These are phyloP conservation scores for Helicocarpus griseus DNA, from an alignment of 2,329 filamentous ascomycete species.

Conservation along the genomic window DNA sequence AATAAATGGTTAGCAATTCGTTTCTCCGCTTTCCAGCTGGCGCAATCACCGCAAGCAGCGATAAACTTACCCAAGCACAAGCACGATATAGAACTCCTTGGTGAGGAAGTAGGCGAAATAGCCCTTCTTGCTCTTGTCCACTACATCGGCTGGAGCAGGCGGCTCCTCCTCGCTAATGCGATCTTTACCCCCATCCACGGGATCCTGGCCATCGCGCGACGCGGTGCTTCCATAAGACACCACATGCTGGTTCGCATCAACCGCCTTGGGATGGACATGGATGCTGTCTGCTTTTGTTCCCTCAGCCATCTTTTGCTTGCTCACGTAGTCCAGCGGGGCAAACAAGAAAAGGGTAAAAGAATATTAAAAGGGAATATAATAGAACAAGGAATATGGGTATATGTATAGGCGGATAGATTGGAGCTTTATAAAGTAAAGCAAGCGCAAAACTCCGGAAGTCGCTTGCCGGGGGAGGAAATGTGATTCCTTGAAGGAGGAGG, in stretches of 20 bases:
- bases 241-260: conserved; percentile 4
- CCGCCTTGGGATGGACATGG: conserved; percentile 16
- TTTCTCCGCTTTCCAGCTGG: no score
- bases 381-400: conserved; percentile 5
- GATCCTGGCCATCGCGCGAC: background rate
- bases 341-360: background rate
- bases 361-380: background rate
- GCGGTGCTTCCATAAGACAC: background rate
- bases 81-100: conserved; percentile 76
- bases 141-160: conserved; percentile 26
- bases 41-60: no score
- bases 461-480: conserved; percentile 24
- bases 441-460: conserved; percentile 52
- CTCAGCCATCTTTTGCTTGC: conserved; percentile 19
- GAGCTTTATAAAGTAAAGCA: conserved; percentile 40
- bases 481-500: conserved; percentile 1
- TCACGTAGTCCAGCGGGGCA: background rate
- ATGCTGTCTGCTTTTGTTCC: conserved; percentile 19
- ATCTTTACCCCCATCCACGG: conserved; percentile 7
- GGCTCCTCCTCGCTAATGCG: conserved; percentile 12
- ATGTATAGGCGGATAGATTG: conserved; percentile 19
- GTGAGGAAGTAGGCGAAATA: conserved; percentile 67
- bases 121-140: conserved; percentile 36
- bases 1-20: background rate
- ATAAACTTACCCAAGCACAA: conserved; percentile 56